Base-by-base conservation (phyloP, 208 protist genomes). In the Naegleria fowleri region DNA sequence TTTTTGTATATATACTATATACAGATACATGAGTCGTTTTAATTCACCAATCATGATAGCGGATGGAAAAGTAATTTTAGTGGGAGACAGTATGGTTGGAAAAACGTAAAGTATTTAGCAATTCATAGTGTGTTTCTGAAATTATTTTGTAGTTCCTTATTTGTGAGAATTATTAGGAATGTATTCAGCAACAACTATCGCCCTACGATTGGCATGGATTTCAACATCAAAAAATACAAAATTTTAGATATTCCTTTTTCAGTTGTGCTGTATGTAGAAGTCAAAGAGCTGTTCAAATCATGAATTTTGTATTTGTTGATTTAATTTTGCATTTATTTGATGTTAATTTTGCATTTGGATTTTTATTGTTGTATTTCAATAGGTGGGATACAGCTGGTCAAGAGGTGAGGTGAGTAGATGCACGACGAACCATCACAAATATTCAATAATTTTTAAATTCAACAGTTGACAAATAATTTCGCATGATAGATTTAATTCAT, bases 351-450 rank as follows among this genome's bases (percentile, higher is more conserved):
- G n/a, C n/a, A n/a, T n/a, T n/a, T n/a, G n/a, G n/a, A 38, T n/a
- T 83, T 5, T 83, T 38, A 25, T 83, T 9, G 7, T 38, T 39
- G 75, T 6, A 83, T n/a, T 25, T 83, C 19, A 39, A 19, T 40
- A 84, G 13, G 5, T 86, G 83, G 83, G 83, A 86, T 86, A 86
- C 83, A 48, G 83, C 83, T 48, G 83, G 83, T 86, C 83, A 86
- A 48, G 83, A 43, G 13, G 36, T 22, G 29, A 41, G 36, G 29
- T 19, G 16, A 40, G 9, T 33, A 40, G 36, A 13, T 39, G 16
- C n/a, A n/a, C n/a, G n/a, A n/a, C n/a, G n/a, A n/a, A n/a, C n/a
- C n/a, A n/a, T n/a, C n/a, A n/a, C n/a, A n/a, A n/a, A n/a, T n/a
- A n/a, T n/a, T n/a, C n/a, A n/a, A n/a, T n/a, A n/a, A n/a, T n/a